Base-by-base conservation (phyloP, 140 eudicot species). In the Anethum foeniculum region DNA sequence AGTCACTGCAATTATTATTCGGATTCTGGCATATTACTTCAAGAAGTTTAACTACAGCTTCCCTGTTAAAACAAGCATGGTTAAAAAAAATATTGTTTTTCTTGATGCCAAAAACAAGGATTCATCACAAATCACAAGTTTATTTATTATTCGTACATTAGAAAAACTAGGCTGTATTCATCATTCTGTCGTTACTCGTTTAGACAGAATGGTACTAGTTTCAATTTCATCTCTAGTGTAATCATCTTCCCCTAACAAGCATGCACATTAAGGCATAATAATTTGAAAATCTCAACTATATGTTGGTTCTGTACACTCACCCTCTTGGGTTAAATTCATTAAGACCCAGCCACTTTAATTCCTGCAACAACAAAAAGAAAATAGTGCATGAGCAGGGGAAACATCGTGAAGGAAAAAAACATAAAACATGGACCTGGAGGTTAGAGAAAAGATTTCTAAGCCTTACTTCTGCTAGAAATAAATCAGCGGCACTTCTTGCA, bases 241-340 rank as follows among this genome's bases (percentile, higher is more conserved):
- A 3, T 25, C n/a, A 44, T 23, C 73, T 43, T 77, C 28, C 41
- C 36, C 16, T 14, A 48, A 58, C 21, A 68, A 36, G 78, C 43
- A 19, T 48, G 58, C 11, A 18, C 25, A 16, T 21, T 12, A 3
- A 52, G 30, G 19, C 44, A 54, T 32, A 28, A 39, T 9, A n/a
- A 51, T 56, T 18, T 16, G 4, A 2, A 16, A 19, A 15, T 36
- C n/a, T 71, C 16, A 72, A 39, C 49, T 72, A 18, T 21, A 72
- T 7, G 19, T 44, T 72, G 19, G 54, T 30, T 25, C 54, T 65
- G 39, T 21, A 67, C 69, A 77, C 92, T 91, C 85, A 91, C 96
- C 96, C 98, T 81, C 93, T 85, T 56, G 96, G 97, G 79, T 89
- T 86, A 60, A 93, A 93, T 78, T 93, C 90, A 76, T 88, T 84